phyloP scores from a whole-genome alignment of 2,329 filamentous ascomycete genomes.

The Cladobotryum protrusum region DNA sequence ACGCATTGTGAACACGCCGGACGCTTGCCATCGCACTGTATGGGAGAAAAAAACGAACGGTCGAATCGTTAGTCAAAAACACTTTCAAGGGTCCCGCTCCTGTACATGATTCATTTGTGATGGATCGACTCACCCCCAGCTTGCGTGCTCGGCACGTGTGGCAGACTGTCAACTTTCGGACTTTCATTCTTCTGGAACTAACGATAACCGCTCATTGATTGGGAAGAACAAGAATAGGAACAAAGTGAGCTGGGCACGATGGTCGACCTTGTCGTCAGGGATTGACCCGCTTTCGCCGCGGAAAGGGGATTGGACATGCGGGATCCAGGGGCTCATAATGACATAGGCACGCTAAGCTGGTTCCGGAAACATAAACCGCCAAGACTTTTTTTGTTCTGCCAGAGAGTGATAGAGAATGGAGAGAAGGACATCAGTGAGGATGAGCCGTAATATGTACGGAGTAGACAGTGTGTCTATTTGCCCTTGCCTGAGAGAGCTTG shows the following conservation, averaged over 20 bases:
- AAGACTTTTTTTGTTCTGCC: constrained; percentile 4
- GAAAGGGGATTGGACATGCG: background rate
- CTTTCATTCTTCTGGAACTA: constrained; percentile 16
- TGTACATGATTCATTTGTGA: background rate
- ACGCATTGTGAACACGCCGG: constrained; percentile 21
- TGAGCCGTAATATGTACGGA: too few relatives aligned
- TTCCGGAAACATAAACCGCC: constrained; percentile 9
- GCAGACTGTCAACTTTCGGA: constrained; percentile 18
- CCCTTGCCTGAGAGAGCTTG: too few relatives aligned
- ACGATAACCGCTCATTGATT: background rate
- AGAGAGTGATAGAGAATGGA: background rate
- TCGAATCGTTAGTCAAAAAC: background rate
- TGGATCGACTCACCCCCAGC: constrained; percentile 16
- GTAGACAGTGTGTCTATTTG: too few relatives aligned
- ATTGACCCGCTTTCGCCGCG: background rate
- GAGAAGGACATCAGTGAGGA: background rate
- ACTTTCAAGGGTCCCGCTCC: background rate
- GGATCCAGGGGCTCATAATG: background rate
- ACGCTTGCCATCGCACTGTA: constrained; percentile 21
- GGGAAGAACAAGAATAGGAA: constrained; percentile 2
- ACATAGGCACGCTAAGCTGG: constrained; percentile 1
- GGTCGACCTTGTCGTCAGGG: too few relatives aligned
- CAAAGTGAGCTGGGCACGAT: too few relatives aligned
- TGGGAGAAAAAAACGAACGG: background rate
- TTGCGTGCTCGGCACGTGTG: constrained; percentile 21